Evolutionary conservation across 2,329 filamentous ascomycete species (phyloP), one percentile per base, ranked within the genome.

Genomic region (Trichoderma afroharzianum): DNA sequence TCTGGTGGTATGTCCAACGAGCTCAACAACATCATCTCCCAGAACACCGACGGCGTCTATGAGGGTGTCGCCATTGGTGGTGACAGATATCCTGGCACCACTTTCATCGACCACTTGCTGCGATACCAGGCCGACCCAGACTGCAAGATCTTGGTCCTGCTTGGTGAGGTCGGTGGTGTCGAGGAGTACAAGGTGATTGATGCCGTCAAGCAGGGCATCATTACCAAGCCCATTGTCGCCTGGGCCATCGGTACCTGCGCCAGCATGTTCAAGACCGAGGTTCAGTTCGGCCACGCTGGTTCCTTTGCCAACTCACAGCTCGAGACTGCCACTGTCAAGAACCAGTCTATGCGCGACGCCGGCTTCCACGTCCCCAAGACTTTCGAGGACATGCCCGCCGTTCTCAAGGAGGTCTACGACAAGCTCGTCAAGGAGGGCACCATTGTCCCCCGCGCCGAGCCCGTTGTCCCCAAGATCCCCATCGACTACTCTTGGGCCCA

Each of bases 1-100:
- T 99, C 96, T 72, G 96, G 96, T 82, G 96, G 96, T 86, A 99
- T 99, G 96, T 98, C 96, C 85, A 99, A 99, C 89, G 96, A 99
- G 88, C 87, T 99, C 80, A 99, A 99, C 92, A 99, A 99, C 91
- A 98, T 99, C 84, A 93, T 99, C 80, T 90, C 95, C 72, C 92
- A 97, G 83, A 97, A 89, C 84, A 98, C 96, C 79, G 94, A 99
- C 82, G 96, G 96, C 89, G 96, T 99, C 71, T 95, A 97, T 84
- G 96, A 99, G 89, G 96, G 96, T 91, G 93, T 99, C 80, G 96
- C 96, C 82, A 99, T 99, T 85, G 96, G 96, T 86, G 96, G 96
- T 91, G 96, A 99, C 85, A 90, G 96, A 84, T 99, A 99, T 84
- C 96, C 96, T 75, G 95, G 96, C 82, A 99, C 96, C 81, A 98